These are phyloP conservation scores for Fusarium sp. DNA, from an alignment of 2,329 filamentous ascomycete species.

Conservation along the genomic window DNA sequence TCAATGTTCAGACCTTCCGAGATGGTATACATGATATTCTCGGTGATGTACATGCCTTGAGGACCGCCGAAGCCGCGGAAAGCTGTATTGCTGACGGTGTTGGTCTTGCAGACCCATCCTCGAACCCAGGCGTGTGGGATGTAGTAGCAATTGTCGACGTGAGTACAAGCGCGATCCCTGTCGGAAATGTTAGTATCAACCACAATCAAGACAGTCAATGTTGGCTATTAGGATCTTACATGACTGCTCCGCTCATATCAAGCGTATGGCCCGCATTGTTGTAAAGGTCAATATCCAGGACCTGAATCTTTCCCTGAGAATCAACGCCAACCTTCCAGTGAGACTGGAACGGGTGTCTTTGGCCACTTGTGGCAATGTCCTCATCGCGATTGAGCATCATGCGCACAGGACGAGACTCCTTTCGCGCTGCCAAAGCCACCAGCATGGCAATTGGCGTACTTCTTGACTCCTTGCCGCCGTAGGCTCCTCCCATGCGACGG, in stretches of 20 bases:
- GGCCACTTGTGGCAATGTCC: constrained; percentile 87
- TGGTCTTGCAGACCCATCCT: constrained; percentile 70
- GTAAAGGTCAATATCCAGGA: constrained; percentile 85
- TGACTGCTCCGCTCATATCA: constrained; percentile 74
- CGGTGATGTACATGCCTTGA: constrained; percentile 18
- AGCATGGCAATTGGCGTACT: constrained; percentile 85
- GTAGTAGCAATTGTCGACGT: constrained; percentile 85
- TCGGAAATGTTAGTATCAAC: not conserved
- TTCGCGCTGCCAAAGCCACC: constrained; percentile 83
- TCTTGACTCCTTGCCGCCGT: constrained; percentile 89
- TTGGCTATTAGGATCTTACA: constrained; percentile 3
- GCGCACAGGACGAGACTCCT: constrained; percentile 79
- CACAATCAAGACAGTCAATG: no score
- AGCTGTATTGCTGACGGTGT: constrained; percentile 19
- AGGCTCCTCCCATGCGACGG: constrained; percentile 88
- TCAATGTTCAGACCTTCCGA: constrained; percentile 12
- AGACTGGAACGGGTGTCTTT: constrained; percentile 88
- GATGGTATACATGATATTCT: constrained; percentile 12
- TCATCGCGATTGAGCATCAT: constrained; percentile 94
- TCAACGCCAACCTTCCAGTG: constrained; percentile 90
- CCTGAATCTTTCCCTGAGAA: constrained; percentile 86
- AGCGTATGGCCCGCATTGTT: constrained; percentile 84
- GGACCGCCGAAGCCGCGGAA: constrained; percentile 19
- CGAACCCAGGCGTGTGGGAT: constrained; percentile 85
- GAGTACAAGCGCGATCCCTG: constrained; percentile 81